These are phyloP conservation scores for Inonotus obliquus DNA, from an alignment of 1,284 basidiomycete genomes.

Conservation along the genomic window DNA sequence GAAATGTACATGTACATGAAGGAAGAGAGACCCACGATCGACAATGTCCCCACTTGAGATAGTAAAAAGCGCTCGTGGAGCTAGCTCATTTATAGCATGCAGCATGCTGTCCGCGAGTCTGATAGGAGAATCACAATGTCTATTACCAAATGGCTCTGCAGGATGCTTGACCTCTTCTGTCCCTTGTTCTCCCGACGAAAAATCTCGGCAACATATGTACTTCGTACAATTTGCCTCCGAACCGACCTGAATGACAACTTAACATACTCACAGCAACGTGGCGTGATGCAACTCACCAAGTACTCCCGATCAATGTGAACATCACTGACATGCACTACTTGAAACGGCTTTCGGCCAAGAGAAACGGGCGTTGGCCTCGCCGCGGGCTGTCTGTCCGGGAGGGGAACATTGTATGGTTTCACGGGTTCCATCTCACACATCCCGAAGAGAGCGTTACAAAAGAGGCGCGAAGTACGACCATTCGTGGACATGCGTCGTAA, in stretches of 20 bases:
- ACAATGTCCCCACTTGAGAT: constrained; percentile 62
- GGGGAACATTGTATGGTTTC: constrained; percentile 38
- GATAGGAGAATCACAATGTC: constrained; percentile 46
- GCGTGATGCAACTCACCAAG: constrained; percentile 31
- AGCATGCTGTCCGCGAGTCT: constrained; percentile 49
- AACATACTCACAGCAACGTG: neutral
- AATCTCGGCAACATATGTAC: constrained; percentile 54
- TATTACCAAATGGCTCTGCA: constrained; percentile 42
- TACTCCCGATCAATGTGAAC: constrained; percentile 51
- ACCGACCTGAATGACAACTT: constrained; percentile 32
- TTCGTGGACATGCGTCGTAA: constrained; percentile 44
- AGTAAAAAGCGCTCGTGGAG: constrained; percentile 40
- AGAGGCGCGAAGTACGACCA: constrained; percentile 46
- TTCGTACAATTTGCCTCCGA: constrained; percentile 52
- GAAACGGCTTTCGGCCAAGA: constrained; percentile 32
- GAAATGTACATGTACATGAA: neutral
- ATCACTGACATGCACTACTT: constrained; percentile 50
- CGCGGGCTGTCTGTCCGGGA: constrained; percentile 33
- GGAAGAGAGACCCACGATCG: constrained; percentile 37
- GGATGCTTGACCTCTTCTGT: constrained; percentile 28
- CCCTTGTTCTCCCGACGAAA: constrained; percentile 20
- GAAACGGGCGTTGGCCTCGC: neutral
- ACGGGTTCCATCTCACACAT: constrained; percentile 47
- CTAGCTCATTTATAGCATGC: constrained; percentile 33
- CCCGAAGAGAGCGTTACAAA: constrained; percentile 54